Conservation (phyloP, 257 asterid genomes). For the Solanum bulbocastanum region DNA sequence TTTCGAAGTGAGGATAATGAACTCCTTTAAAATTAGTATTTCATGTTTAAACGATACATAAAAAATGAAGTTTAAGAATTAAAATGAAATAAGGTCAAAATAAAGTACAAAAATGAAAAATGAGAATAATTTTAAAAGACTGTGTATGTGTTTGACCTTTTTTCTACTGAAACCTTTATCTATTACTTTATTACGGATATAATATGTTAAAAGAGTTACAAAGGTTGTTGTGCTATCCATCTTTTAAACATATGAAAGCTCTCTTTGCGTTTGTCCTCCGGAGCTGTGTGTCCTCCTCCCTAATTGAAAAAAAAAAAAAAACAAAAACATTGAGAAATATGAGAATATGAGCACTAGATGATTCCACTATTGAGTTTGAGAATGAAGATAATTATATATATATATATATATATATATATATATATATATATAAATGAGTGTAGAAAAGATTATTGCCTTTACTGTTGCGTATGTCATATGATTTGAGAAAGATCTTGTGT, state of each 20-base stretch:
- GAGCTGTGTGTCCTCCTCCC: neutral
- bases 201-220: neutral
- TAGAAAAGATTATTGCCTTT: slow-evolving; percentile 6
- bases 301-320: neutral
- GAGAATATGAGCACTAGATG: neutral
- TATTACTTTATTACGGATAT: too few species aligned
- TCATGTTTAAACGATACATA: too few species aligned
- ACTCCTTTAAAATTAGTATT: too few species aligned
- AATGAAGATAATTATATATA: neutral
- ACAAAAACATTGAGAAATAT: neutral
- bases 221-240: neutral
- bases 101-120: too few species aligned
- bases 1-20: too few species aligned
- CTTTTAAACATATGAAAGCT: neutral
- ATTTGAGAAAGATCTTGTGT: slow-evolving; percentile 15
- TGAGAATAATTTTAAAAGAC: too few species aligned
- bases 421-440: neutral
- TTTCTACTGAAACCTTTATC: too few species aligned
- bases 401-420: too few species aligned
- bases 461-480: slow-evolving; percentile 30
- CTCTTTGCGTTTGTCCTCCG: neutral
- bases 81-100: too few species aligned
- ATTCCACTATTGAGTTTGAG: neutral
- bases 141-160: too few species aligned
- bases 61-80: too few species aligned